Percentiles rank a stretch among this genome's conserved stretches.
These are phyloP conservation scores for Cyanodermella asteris DNA, from an alignment of 2,329 filamentous ascomycete species.

Conservation along the genomic window DNA sequence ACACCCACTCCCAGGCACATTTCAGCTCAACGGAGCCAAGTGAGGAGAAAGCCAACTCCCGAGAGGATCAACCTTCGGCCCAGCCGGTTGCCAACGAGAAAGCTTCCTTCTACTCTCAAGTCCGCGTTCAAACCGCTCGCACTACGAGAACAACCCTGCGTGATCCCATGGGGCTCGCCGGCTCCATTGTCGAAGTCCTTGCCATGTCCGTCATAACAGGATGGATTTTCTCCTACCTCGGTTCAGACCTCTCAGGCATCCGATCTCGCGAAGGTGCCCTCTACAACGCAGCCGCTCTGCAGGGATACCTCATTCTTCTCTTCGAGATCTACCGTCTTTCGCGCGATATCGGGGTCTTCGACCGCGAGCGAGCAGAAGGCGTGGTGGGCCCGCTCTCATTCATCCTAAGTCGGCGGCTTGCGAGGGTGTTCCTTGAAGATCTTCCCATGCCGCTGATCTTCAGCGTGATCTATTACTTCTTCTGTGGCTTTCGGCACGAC, in stretches of 20 bases:
- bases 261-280: conserved; percentile 50
- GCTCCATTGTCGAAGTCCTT: conserved; percentile 46
- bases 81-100: conserved; percentile 1
- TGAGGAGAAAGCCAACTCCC: not conserved
- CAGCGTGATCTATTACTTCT: conserved; percentile 53
- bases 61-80: not conserved
- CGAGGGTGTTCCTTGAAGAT: conserved; percentile 48
- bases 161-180: conserved; percentile 56
- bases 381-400: conserved; percentile 50
- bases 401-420: conserved; percentile 45
- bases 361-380: conserved; percentile 51
- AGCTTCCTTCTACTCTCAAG: conserved; percentile 20
- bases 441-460: conserved; percentile 51
- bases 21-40: not conserved
- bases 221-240: conserved; percentile 48
- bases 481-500: conserved; percentile 48
- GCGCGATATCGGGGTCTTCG: conserved; percentile 53
- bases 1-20: not conserved
- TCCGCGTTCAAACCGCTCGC: conserved; percentile 42
- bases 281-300: conserved; percentile 48
- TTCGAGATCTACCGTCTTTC: conserved; percentile 59
- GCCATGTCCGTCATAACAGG: conserved; percentile 50
- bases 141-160: conserved; percentile 51
- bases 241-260: conserved; percentile 46
- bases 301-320: conserved; percentile 54